These are phyloP conservation scores for Cucurbitaria berberidis DNA, from an alignment of 2,329 filamentous ascomycete genomes.

Conservation along the genomic window DNA sequence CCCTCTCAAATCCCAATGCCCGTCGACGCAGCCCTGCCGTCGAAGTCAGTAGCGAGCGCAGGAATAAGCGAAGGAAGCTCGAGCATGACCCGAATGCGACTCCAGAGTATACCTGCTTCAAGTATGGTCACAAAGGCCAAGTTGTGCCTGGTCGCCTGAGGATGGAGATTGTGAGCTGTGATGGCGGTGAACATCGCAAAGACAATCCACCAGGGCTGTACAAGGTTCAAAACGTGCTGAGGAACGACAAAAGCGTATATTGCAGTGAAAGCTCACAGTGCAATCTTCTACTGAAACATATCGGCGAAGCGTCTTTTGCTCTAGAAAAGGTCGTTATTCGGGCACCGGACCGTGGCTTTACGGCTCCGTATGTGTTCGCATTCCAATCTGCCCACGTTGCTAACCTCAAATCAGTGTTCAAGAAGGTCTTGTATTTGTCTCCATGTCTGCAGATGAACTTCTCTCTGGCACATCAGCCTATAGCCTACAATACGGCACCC, in stretches of 20 bases:
- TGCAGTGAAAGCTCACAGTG: slow-evolving; percentile 87
- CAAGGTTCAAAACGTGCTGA: slow-evolving; percentile 75
- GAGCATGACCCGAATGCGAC: slow-evolving; percentile 39
- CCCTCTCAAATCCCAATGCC: slow-evolving; percentile 6
- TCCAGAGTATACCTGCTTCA: slow-evolving; percentile 58
- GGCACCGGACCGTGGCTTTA: slow-evolving; percentile 80
- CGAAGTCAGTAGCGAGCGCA: slow-evolving; percentile 26
- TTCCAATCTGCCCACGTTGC: slow-evolving; percentile 17
- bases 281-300: slow-evolving; percentile 84
- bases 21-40: slow-evolving; percentile 33
- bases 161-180: slow-evolving; percentile 90
- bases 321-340: slow-evolving; percentile 88
- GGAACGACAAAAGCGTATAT: slow-evolving; percentile 83
- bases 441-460: slow-evolving; percentile 82
- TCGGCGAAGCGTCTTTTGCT: slow-evolving; percentile 79
- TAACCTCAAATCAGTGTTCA: slow-evolving; percentile 68
- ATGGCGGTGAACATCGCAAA: slow-evolving; percentile 74
- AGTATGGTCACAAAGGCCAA: slow-evolving; percentile 86
- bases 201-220: slow-evolving; percentile 58
- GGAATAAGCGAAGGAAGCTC: slow-evolving; percentile 49
- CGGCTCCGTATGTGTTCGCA: slow-evolving; percentile 73
- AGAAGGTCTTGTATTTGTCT: slow-evolving; percentile 90
- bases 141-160: slow-evolving; percentile 80
- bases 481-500: slow-evolving; percentile 65
- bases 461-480: slow-evolving; percentile 75